Evolutionary conservation across 306 rosid species (phyloP), one percentile per base, ranked within the genome.

Genomic region (Elaeagnus macrophylla): DNA sequence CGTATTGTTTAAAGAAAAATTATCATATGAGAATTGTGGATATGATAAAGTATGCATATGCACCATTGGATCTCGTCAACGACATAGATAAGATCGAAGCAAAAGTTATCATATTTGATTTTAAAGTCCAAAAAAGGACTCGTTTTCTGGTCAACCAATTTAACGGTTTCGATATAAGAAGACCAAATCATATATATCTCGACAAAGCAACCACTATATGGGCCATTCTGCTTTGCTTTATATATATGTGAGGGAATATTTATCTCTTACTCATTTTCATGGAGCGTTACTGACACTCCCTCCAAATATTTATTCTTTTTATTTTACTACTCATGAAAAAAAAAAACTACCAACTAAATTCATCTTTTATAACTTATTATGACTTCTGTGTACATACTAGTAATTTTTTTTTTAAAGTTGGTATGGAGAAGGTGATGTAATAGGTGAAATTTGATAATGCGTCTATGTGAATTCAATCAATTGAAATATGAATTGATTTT

Each of bases 61-160:
- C n/a, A 46, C 61, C 39, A 46, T 57, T 57, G 61, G 48, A 57
- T 57, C 13, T 57, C 13, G 14, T 40, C 37, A 17, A 40, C 9
- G 6, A 7, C 40, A 10, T 13, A 53, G 32, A 15, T 37, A 14
- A 25, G 12, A 3, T 25, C 32, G 32, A 25, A 25, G 32, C 32
- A 25, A 25, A 2, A 25, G 4, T 25, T 25, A 25, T 25, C 4
- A 25, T 25, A 25, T 25, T 25, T 12, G 48, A 10, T n/a, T 44
- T 15, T 6, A 12, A 43, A 15, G 14, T 15, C 6, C 12, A n/a
- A 13, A 6, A 13, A 53, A 20, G 7, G 35, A 47, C 15, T 44
- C 10, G 11, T 61, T 48, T 49, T 67, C 42, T 62, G 67, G 76
- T 70, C 76, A 59, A 64, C 66, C 64, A 60, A 61, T 61, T 37